A percentile compares a stretch with the other conserved stretches of the same genome.
Conservation (phyloP, 1,139 yeast species). For the Ogataea hybrid region DNA sequence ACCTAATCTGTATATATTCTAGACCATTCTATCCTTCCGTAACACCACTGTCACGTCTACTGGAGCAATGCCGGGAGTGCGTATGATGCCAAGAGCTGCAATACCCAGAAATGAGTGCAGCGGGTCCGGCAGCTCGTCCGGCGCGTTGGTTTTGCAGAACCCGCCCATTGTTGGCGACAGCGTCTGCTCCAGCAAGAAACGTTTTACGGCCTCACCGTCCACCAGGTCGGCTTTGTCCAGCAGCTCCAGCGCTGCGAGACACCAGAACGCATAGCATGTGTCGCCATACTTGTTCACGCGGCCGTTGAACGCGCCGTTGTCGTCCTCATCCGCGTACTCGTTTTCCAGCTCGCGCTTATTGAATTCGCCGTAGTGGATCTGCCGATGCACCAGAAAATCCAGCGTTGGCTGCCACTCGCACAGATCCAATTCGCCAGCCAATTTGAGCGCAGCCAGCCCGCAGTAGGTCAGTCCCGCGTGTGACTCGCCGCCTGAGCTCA, state of each 20-base stretch:
- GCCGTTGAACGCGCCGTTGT: constrained; percentile 84
- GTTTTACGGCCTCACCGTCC: constrained; percentile 37
- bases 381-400: constrained; percentile 65
- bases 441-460: constrained; percentile 62
- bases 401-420: constrained; percentile 41
- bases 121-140: constrained; percentile 60
- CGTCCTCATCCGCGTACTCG: constrained; percentile 42
- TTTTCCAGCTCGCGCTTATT: constrained; percentile 29
- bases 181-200: constrained; percentile 55
- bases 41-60: constrained; percentile 32
- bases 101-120: constrained; percentile 63
- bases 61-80: constrained; percentile 19
- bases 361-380: constrained; percentile 40
- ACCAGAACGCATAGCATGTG: constrained; percentile 94
- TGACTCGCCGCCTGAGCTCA: constrained; percentile 53
- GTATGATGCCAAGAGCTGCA: constrained; percentile 52
- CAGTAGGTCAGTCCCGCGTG: constrained; percentile 91
- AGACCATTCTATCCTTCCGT: constrained; percentile 16
- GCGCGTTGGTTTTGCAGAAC: constrained; percentile 58
- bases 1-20: not conserved
- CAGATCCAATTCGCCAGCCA: constrained; percentile 38
- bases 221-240: constrained; percentile 37
- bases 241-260: constrained; percentile 55
- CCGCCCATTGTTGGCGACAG: constrained; percentile 77
- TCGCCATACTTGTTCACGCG: constrained; percentile 82